Evolutionary conservation across 2,329 filamentous ascomycete genomes (phyloP).

Genomic region (Diaporthe citriasiana): DNA sequence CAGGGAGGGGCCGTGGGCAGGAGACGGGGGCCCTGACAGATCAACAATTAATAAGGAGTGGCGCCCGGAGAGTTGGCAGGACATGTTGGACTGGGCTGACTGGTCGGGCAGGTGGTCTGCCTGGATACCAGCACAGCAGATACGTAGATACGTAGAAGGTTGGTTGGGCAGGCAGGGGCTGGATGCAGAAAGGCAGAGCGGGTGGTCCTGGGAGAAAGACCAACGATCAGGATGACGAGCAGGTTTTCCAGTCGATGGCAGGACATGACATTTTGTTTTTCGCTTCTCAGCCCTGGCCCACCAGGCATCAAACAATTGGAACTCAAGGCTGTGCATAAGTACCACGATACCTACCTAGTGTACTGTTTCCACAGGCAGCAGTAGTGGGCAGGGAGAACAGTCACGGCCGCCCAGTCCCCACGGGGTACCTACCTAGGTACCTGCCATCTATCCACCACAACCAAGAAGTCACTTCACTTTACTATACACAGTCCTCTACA

Average conservation of each 20-base stretch:
- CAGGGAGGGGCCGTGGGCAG: conserved; percentile 30
- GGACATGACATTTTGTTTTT: background rate
- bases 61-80: too few relatives aligned
- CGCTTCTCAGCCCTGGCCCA: conserved; percentile 18
- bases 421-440: background rate
- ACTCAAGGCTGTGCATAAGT: background rate
- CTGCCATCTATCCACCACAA: background rate
- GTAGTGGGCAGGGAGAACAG: conserved; percentile 1
- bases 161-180: conserved; percentile 9
- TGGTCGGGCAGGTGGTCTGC: too few relatives aligned
- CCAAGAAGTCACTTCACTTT: too few relatives aligned
- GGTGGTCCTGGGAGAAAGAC: background rate
- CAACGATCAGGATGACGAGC: conserved; percentile 15
- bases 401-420: conserved; percentile 7
- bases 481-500: background rate
- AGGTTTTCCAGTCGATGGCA: conserved; percentile 12
- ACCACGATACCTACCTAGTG: too few relatives aligned
- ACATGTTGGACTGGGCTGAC: too few relatives aligned
- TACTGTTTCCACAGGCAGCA: background rate
- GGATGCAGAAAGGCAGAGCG: background rate
- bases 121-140: too few relatives aligned
- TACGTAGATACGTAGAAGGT: background rate
- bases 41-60: conserved; percentile 4
- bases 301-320: background rate
- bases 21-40: conserved; percentile 13